Evolutionary conservation across 2,329 filamentous ascomycete genomes (phyloP).

Genomic region (Tolypocladium cylindrosporum): DNA sequence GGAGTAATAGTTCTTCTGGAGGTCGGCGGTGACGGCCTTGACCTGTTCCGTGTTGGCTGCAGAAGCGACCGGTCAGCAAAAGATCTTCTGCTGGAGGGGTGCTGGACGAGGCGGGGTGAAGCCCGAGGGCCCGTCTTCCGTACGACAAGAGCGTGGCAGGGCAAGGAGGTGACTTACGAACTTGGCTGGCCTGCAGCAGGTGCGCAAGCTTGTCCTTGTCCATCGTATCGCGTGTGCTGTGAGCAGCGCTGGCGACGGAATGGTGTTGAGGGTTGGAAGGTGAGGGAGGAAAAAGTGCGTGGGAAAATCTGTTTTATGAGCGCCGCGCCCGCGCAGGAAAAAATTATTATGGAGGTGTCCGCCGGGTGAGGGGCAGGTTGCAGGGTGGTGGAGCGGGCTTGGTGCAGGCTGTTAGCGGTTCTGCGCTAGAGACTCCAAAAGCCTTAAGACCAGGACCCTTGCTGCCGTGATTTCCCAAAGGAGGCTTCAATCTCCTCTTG

Average conservation of each 20-base stretch:
- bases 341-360: not conserved
- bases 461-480: not conserved
- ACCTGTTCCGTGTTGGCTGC: constrained; percentile 80
- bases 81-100: not conserved
- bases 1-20: constrained; percentile 90
- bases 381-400: not conserved
- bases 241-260: not conserved
- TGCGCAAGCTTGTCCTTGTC: constrained; percentile 65
- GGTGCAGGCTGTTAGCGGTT: not conserved
- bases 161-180: constrained; percentile 51
- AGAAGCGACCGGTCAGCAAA: constrained; percentile 2
- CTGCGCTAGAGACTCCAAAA: not conserved
- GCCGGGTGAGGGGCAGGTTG: not conserved
- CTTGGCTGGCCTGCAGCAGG: constrained; percentile 78
- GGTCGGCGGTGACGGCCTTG: constrained; percentile 79
- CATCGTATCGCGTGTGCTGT: constrained; percentile 19
- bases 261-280: not conserved
- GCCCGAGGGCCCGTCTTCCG: not conserved
- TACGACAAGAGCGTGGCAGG: not conserved
- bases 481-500: not conserved
- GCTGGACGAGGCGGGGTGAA: not conserved
- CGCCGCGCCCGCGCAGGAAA: not conserved
- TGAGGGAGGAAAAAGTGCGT: not conserved
- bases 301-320: not conserved
- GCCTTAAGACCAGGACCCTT: not conserved